Evolutionary conservation across 1,284 basidiomycete species (phyloP).

Genomic region (Athelia psychrophila): DNA sequence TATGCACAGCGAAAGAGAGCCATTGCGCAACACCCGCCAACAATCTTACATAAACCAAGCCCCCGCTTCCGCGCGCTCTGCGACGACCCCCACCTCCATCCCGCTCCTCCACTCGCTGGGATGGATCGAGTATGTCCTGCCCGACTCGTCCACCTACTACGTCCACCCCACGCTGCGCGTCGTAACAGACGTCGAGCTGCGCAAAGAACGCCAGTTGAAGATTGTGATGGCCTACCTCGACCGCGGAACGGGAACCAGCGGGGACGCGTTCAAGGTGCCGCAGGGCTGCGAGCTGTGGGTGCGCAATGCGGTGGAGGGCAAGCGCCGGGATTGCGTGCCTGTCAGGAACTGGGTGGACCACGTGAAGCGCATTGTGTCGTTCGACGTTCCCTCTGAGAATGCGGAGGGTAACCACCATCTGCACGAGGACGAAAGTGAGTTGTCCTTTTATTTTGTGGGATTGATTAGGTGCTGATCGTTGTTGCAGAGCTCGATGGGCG

Average conservation of each 20-base stretch:
- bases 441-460: slow-evolving; percentile 1
- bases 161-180: slow-evolving; percentile 54
- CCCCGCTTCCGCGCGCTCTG: slow-evolving; percentile 1
- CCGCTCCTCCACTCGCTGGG: slow-evolving; percentile 34
- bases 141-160: slow-evolving; percentile 66
- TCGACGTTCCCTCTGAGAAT: slow-evolving; percentile 34
- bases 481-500: slow-evolving; percentile 60
- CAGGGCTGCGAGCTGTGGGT: slow-evolving; percentile 57
- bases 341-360: slow-evolving; percentile 66
- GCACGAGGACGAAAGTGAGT: slow-evolving; percentile 56
- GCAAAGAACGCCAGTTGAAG: slow-evolving; percentile 44
- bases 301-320: slow-evolving; percentile 30
- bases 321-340: slow-evolving; percentile 32
- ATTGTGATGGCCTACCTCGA: slow-evolving; percentile 51
- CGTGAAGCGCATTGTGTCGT: slow-evolving; percentile 45
- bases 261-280: slow-evolving; percentile 17
- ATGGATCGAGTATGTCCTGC: slow-evolving; percentile 69
- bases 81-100: slow-evolving; percentile 11
- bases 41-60: slow-evolving; percentile 14
- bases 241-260: slow-evolving; percentile 13
- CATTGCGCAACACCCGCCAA: slow-evolving; percentile 12
- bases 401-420: slow-evolving; percentile 21
- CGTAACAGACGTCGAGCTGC: slow-evolving; percentile 65
- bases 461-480: slow-evolving; percentile 10
- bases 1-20: no score